Percentiles rank a stretch among this genome's conserved stretches.
Conservation (phyloP, 768 basidiomycete species). For the Leccinellum albellum region DNA sequence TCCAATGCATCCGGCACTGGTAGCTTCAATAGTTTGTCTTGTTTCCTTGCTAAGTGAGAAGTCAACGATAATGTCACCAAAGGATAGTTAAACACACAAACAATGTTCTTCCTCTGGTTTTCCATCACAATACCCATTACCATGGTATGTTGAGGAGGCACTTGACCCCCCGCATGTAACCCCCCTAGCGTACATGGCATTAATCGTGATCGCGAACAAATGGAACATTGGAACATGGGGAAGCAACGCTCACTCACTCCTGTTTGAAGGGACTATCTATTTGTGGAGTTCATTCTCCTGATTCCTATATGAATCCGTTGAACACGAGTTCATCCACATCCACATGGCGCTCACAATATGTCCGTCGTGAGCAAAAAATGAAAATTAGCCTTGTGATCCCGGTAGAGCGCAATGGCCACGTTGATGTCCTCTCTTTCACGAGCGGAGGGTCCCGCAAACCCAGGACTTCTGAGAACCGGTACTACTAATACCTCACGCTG, state of each 20-base stretch:
- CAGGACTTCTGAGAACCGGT: neutral
- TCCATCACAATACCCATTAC: neutral
- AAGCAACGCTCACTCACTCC: neutral
- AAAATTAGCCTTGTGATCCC: constrained; percentile 2
- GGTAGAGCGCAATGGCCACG: neutral
- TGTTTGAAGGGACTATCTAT: neutral
- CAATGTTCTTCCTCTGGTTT: neutral
- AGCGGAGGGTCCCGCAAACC: neutral
- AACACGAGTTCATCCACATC: neutral
- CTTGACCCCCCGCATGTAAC: neutral
- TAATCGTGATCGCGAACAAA: too few relatives aligned
- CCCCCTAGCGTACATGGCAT: neutral
- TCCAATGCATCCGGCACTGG: constrained; percentile 2
- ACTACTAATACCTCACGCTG: neutral
- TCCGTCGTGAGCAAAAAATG: constrained; percentile 8
- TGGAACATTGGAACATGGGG: fast-evolving
- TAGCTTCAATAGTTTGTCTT: neutral
- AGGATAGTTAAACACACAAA: neutral
- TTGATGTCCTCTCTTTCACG: neutral
- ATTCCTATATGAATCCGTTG: neutral
- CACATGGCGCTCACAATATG: constrained; percentile 4
- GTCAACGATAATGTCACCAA: neutral
- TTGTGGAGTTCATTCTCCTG: neutral
- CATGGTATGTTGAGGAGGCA: neutral
- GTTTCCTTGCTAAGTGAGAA: neutral